A percentile compares a stretch with the other conserved stretches of the same genome.
Evolutionary conservation across 2,329 filamentous ascomycete species (phyloP).

Genomic region (Gyromitra esculenta): DNA sequence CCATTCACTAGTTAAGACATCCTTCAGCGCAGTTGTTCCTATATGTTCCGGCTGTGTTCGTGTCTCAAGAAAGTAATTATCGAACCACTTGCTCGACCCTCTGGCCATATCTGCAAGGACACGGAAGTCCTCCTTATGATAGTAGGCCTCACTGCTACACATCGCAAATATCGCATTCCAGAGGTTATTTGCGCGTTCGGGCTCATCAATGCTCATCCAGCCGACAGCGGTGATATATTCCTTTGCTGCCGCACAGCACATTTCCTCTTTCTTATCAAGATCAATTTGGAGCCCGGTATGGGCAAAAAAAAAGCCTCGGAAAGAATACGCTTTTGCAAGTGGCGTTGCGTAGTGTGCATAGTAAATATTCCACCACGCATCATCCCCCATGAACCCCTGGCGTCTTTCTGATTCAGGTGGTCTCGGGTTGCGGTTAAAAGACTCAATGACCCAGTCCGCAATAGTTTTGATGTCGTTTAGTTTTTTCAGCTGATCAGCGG

Average conservation of each 20-base stretch:
- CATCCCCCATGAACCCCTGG: constrained; percentile 52
- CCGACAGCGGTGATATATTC: constrained; percentile 54
- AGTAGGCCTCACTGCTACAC: constrained; percentile 55
- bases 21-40: constrained; percentile 52
- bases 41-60: constrained; percentile 52
- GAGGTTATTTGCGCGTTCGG: constrained; percentile 48
- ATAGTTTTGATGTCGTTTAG: constrained; percentile 50
- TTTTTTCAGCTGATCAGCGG: constrained; percentile 37
- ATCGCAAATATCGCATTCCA: constrained; percentile 56
- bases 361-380: constrained; percentile 56
- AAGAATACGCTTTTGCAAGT: constrained; percentile 54
- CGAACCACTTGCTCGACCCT: constrained; percentile 41
- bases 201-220: constrained; percentile 56
- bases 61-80: constrained; percentile 50
- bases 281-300: constrained; percentile 54
- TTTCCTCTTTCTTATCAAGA: constrained; percentile 42
- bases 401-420: constrained; percentile 53
- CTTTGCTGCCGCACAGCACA: constrained; percentile 51
- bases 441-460: constrained; percentile 50
- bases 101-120: constrained; percentile 55
- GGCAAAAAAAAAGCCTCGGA: constrained; percentile 55
- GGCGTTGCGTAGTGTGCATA: constrained; percentile 56
- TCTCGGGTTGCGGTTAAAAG: constrained; percentile 47
- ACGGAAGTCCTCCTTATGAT: constrained; percentile 55
- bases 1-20: constrained; percentile 50